These are phyloP conservation scores for Fraxinus platypoda DNA, from an alignment of 305 asterid species.

Conservation along the genomic window DNA sequence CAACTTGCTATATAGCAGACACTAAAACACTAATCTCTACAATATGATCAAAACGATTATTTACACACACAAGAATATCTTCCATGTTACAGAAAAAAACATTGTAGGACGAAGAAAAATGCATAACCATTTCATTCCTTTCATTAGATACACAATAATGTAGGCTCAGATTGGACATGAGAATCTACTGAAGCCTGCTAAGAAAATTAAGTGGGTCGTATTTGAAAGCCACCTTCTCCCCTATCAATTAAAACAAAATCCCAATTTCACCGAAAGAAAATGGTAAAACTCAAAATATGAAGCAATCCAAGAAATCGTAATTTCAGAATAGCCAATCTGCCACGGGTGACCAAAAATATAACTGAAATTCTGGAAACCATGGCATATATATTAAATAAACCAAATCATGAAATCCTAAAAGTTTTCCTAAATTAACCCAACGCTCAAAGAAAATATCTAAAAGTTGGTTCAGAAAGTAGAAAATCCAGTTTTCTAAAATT, in stretches of 20 bases:
- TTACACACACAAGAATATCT: not conserved
- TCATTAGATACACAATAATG: not conserved
- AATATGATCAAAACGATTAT: not conserved
- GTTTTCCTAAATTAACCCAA: conserved; percentile 10
- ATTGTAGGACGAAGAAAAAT: not conserved
- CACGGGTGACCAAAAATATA: conserved; percentile 2
- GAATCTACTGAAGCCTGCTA: not conserved
- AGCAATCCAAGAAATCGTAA: not conserved
- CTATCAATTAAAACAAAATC: conserved; percentile 9
- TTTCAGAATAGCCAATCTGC: not conserved
- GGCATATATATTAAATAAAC: not conserved
- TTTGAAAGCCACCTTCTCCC: not conserved
- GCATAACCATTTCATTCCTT: not conserved
- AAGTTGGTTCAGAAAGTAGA: conserved; percentile 9
- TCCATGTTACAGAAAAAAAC: not conserved
- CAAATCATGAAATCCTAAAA: not conserved
- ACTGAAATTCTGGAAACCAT: not conserved
- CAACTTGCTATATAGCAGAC: not conserved
- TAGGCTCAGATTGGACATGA: not conserved
- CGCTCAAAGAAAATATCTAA: conserved; percentile 25
- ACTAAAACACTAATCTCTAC: not conserved
- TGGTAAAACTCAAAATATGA: not conserved
- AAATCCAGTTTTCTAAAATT: conserved; percentile 7
- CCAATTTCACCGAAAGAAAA: not conserved
- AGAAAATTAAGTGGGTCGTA: not conserved